Conservation (phyloP, 192 early-diverging fungal genomes). For the Phlyctochytrium bullatum region DNA sequence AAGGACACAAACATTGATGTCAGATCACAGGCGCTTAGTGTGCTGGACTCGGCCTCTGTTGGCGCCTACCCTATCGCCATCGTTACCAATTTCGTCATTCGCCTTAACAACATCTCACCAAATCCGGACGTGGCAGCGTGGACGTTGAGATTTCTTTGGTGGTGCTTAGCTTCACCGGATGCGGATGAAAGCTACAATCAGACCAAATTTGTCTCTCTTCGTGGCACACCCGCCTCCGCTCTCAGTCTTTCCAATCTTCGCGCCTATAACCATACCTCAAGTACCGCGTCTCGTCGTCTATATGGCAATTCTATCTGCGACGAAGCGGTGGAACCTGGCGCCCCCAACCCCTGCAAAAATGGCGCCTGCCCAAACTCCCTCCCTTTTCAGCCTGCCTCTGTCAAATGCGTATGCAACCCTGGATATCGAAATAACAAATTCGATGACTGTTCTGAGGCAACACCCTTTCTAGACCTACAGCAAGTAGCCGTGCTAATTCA, state of each 20-base stretch:
- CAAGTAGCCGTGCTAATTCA: not conserved
- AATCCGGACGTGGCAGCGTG: too few relatives aligned
- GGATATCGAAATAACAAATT: conserved; percentile 3
- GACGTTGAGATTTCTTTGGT: too few relatives aligned
- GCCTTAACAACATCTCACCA: too few relatives aligned
- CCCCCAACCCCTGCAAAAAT: conserved; percentile 9
- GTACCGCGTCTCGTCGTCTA: too few relatives aligned
- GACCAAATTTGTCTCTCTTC: not conserved
- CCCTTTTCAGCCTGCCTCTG: conserved; percentile 14
- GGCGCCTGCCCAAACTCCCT: conserved; percentile 5
- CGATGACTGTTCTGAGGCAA: conserved; percentile 9
- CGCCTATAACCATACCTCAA: not conserved
- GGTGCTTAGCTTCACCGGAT: too few relatives aligned
- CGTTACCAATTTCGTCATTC: too few relatives aligned
- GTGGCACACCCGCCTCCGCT: not conserved
- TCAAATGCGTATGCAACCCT: conserved; percentile 7
- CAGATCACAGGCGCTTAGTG: too few relatives aligned
- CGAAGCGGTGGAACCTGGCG: not conserved
- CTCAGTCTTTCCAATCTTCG: not conserved
- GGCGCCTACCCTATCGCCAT: too few relatives aligned
- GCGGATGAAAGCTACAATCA: not conserved
- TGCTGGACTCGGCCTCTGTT: too few relatives aligned
- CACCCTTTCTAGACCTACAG: not conserved
- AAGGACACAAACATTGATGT: too few relatives aligned
- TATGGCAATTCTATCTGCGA: conserved; percentile 18